Percentiles rank a stretch among this genome's conserved stretches.
Conservation (phyloP, 441 rosid genomes). For the Adansonia madagascariensis region DNA sequence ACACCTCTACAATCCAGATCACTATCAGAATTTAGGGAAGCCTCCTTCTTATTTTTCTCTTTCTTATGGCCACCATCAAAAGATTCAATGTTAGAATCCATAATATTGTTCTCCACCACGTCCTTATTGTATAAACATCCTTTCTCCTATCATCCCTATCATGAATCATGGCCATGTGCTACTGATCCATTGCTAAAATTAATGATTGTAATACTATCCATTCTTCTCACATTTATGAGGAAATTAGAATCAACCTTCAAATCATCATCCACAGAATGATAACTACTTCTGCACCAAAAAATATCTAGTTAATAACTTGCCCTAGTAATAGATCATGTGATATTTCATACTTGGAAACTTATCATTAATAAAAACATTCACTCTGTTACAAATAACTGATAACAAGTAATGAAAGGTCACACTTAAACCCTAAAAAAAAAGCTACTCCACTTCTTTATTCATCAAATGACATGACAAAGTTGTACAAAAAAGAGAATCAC, state of each 20-base stretch:
- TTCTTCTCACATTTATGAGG: conserved; percentile 73
- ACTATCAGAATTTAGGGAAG: conserved; percentile 29
- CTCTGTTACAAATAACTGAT: neutral
- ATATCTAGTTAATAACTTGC: conserved; percentile 4
- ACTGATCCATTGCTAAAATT: conserved; percentile 74
- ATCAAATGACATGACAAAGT: neutral
- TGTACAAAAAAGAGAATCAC: neutral
- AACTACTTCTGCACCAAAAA: conserved; percentile 45
- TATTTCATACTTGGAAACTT: neutral
- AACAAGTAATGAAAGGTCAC: neutral
- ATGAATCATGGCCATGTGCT: conserved; percentile 76
- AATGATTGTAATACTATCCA: conserved; percentile 51
- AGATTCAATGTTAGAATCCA: conserved; percentile 33
- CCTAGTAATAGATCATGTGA: conserved; percentile 14
- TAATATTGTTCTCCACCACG: conserved; percentile 41
- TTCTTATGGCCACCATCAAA: conserved; percentile 30
- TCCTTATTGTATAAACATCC: conserved; percentile 80
- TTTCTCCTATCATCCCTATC: conserved; percentile 95
- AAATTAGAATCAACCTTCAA: conserved; percentile 63
- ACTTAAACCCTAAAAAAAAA: neutral
- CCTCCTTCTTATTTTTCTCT: conserved; percentile 33
- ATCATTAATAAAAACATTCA: neutral
- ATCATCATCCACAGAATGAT: conserved; percentile 43
- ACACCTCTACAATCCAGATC: conserved; percentile 44
- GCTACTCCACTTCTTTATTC: neutral